Conservation (phyloP, 179 eudicot species). For the Corrigiola litoralis region DNA sequence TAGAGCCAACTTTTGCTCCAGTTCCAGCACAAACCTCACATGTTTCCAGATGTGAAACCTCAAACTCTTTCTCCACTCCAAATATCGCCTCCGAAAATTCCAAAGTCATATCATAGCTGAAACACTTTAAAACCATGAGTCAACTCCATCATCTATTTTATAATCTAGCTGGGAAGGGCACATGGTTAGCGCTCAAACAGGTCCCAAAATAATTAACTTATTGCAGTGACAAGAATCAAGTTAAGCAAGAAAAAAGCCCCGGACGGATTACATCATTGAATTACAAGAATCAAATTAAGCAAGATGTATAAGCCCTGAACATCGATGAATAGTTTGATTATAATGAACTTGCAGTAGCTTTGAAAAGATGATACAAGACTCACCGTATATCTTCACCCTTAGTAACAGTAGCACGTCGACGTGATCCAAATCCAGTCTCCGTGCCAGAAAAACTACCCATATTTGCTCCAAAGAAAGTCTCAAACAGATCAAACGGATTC, state of each 20-base stretch:
- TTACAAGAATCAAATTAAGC: too few relatives aligned
- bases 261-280: too few relatives aligned
- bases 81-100: conserved; percentile 87
- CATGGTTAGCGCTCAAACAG: neutral
- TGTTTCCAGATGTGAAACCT: conserved; percentile 87
- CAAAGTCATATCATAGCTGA: conserved; percentile 88
- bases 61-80: conserved; percentile 88
- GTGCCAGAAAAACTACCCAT: conserved; percentile 79
- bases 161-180: neutral
- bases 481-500: conserved; percentile 99
- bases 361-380: conserved; percentile 25
- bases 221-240: neutral
- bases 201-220: neutral
- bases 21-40: conserved; percentile 84
- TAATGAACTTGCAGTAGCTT: neutral
- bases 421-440: conserved; percentile 74
- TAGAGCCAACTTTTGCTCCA: conserved; percentile 92
- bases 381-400: conserved; percentile 99
- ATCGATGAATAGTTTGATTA: neutral
- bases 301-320: too few relatives aligned
- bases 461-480: conserved; percentile 87
- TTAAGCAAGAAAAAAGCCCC: neutral
- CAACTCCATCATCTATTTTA: conserved; percentile 20
- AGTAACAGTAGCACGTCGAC: conserved; percentile 67
- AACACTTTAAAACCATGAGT: conserved; percentile 43